Conservation (phyloP, 2,329 filamentous ascomycete species). For the Apiospora aurea region DNA sequence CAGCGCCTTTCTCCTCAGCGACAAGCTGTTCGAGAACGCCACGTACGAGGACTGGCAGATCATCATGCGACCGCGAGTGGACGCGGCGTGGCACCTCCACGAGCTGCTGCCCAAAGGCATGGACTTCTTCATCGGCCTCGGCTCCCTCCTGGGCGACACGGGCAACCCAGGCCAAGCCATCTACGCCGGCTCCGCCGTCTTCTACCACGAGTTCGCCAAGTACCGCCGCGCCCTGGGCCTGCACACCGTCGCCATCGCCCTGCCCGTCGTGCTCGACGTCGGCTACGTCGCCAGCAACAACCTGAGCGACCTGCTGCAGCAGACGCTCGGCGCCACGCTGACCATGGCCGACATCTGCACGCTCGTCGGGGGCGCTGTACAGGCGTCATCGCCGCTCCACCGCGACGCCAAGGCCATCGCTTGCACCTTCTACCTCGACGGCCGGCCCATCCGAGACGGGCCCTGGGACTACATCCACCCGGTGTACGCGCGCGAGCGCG, state of each 20-base stretch:
- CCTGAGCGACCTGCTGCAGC: slow-evolving; percentile 26
- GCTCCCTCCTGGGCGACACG: slow-evolving; percentile 53
- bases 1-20: slow-evolving; percentile 37
- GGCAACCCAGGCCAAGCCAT: slow-evolving; percentile 37
- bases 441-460: slow-evolving; percentile 21
- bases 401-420: slow-evolving; percentile 23
- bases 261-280: slow-evolving; percentile 33
- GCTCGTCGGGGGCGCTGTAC: slow-evolving; percentile 28
- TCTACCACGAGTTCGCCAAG: slow-evolving; percentile 39
- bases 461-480: slow-evolving; percentile 30
- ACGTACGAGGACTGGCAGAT: slow-evolving; percentile 53
- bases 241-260: slow-evolving; percentile 28
- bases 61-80: slow-evolving; percentile 55
- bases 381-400: slow-evolving; percentile 25
- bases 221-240: slow-evolving; percentile 29
- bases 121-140: slow-evolving; percentile 60
- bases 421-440: slow-evolving; percentile 23
- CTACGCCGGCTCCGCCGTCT: slow-evolving; percentile 38
- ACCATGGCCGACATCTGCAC: slow-evolving; percentile 29
- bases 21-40: slow-evolving; percentile 62
- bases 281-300: slow-evolving; percentile 31
- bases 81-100: slow-evolving; percentile 59
- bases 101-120: slow-evolving; percentile 47
- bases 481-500: slow-evolving; percentile 22
- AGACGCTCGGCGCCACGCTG: slow-evolving; percentile 30